phyloP scores from a whole-genome alignment of 1,139 yeast genomes.

The Groenewaldozyma auringiensis region DNA sequence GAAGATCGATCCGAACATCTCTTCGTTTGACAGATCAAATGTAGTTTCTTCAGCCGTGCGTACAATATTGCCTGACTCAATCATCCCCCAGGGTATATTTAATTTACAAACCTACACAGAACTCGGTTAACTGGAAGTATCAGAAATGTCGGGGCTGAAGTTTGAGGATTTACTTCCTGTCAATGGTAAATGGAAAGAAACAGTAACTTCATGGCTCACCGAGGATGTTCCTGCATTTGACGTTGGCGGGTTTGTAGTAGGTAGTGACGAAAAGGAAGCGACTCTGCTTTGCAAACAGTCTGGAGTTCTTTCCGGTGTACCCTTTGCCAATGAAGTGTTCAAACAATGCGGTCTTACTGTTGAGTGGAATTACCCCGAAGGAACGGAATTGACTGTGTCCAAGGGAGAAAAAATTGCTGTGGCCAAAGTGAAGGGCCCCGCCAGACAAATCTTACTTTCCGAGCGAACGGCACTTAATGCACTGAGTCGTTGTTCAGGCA shows the following conservation, averaged over 20 bases:
- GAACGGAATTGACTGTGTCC: constrained; percentile 46
- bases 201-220: constrained; percentile 62
- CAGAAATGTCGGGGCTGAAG: not conserved
- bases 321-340: constrained; percentile 83
- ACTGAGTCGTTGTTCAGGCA: constrained; percentile 76
- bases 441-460: constrained; percentile 66
- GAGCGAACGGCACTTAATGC: constrained; percentile 84
- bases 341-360: constrained; percentile 63
- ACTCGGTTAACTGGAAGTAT: no score
- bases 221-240: constrained; percentile 95
- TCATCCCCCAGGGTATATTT: no score
- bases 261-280: constrained; percentile 61
- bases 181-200: constrained; percentile 71
- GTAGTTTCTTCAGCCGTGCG: no score
- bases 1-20: no score
- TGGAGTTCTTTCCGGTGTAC: constrained; percentile 82
- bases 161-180: constrained; percentile 58
- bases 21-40: no score
- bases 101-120: no score
- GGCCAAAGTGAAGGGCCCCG: constrained; percentile 74
- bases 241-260: constrained; percentile 93
- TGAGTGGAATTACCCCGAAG: constrained; percentile 70
- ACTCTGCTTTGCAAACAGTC: constrained; percentile 71
- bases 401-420: constrained; percentile 56
- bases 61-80: no score